Evolutionary conservation across 1,139 yeast genomes (phyloP).

Genomic region (Yamadazyma diospyri): DNA sequence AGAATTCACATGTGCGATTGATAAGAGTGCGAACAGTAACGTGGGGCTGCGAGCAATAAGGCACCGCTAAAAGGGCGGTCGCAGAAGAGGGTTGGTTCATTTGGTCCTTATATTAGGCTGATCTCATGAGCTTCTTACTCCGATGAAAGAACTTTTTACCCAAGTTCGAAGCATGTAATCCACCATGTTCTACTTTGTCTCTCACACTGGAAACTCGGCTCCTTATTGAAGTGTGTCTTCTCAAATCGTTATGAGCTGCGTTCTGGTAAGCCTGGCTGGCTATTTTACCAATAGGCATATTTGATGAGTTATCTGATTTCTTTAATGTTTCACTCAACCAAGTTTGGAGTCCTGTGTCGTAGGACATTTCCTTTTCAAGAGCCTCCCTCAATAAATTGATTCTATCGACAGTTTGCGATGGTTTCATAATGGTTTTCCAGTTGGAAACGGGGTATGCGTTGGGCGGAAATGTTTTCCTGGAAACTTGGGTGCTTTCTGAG

Average conservation of each 20-base stretch:
- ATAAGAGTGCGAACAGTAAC: too few relatives aligned
- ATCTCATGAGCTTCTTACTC: constrained; percentile 40
- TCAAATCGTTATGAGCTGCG: constrained; percentile 43
- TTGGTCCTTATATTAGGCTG: constrained; percentile 7
- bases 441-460: constrained; percentile 35
- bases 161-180: constrained; percentile 39
- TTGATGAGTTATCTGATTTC: constrained; percentile 30
- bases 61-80: too few relatives aligned
- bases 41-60: too few relatives aligned
- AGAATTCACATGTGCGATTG: neutral
- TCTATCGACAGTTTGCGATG: constrained; percentile 42
- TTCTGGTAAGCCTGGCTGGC: constrained; percentile 47
- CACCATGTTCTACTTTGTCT: constrained; percentile 43
- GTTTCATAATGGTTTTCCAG: constrained; percentile 43
- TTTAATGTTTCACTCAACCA: constrained; percentile 45
- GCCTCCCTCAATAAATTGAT: constrained; percentile 42
- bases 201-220: constrained; percentile 42
- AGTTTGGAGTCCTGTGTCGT: constrained; percentile 44
- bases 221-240: constrained; percentile 41
- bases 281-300: constrained; percentile 42
- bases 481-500: constrained; percentile 7
- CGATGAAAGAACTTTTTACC: constrained; percentile 42
- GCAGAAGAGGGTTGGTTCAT: too few relatives aligned
- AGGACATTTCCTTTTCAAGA: constrained; percentile 33
- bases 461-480: constrained; percentile 15